Evolutionary conservation across 257 asterid species (phyloP).

Genomic region (Solanum gracilifrons): DNA sequence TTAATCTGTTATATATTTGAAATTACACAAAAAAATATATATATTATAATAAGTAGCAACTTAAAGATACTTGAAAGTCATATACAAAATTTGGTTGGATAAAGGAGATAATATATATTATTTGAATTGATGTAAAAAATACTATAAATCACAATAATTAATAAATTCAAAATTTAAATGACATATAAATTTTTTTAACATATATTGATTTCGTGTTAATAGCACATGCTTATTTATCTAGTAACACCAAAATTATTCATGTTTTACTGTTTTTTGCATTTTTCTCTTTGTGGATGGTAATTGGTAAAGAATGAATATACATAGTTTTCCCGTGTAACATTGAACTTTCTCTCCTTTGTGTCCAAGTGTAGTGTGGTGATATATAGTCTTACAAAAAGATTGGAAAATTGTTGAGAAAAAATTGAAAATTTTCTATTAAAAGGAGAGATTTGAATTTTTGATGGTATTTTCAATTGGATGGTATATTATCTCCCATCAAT

Average conservation of each 20-base stretch:
- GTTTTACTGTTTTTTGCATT: background rate
- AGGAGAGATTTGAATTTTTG: background rate
- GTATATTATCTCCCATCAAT: too few species aligned
- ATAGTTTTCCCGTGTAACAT: background rate
- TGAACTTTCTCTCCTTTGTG: background rate
- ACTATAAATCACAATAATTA: too few species aligned
- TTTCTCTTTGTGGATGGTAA: background rate
- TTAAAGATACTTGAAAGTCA: background rate
- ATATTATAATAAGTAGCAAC: too few species aligned
- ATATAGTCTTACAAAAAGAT: background rate
- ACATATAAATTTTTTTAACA: background rate
- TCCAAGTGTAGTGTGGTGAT: background rate
- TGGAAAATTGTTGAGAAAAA: background rate
- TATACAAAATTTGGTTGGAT: background rate
- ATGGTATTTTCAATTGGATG: background rate
- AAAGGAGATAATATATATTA: too few species aligned
- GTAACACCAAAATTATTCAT: background rate
- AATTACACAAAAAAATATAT: too few species aligned
- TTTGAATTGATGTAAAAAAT: too few species aligned
- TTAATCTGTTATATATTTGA: too few species aligned
- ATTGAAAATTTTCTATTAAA: background rate
- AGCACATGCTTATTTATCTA: too few species aligned
- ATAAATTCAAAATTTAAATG: too few species aligned
- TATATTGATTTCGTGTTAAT: too few species aligned
- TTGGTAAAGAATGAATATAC: background rate